These are phyloP conservation scores for Phlyctochytrium planicorne DNA, from an alignment of 192 early-diverging fungal species.

Conservation along the genomic window DNA sequence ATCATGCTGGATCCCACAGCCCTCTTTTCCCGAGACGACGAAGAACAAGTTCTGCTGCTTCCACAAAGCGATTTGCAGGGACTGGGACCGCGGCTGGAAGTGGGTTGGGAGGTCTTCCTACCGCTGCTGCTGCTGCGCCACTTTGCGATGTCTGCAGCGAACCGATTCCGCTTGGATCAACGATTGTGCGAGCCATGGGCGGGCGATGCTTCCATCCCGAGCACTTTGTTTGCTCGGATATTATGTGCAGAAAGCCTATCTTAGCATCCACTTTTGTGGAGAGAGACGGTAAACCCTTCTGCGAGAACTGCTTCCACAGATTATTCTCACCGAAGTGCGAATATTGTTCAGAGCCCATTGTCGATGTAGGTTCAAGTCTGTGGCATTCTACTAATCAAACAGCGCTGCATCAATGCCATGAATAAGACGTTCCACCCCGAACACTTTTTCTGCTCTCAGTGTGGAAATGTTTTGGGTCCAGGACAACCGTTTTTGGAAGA, in stretches of 20 bases:
- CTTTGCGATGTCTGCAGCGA: neutral
- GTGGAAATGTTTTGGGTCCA: conserved; percentile 20
- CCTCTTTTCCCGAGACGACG: neutral
- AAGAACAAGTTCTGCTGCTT: too few relatives aligned
- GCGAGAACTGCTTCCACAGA: conserved; percentile 28
- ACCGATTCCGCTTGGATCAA: neutral
- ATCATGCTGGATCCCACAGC: neutral
- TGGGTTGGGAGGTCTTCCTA: neutral
- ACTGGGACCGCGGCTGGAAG: too few relatives aligned
- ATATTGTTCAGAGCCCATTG: conserved; percentile 30
- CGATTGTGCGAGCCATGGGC: neutral
- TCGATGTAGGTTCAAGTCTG: conserved; percentile 18
- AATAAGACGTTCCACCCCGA: conserved; percentile 34
- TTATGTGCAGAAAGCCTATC: conserved; percentile 25
- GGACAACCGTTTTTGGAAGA: conserved; percentile 33
- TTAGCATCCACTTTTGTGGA: conserved; percentile 32
- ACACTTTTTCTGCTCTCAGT: conserved; percentile 45
- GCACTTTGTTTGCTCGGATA: conserved; percentile 38
- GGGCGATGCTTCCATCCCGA: conserved; percentile 31
- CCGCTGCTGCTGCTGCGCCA: neutral
- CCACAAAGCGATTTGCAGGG: too few relatives aligned
- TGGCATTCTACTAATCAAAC: neutral
- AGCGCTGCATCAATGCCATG: conserved; percentile 25
- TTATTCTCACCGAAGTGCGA: conserved; percentile 17
- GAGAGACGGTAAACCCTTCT: conserved; percentile 32